Percentiles rank a stretch among this genome's conserved stretches.
These are phyloP conservation scores for Diaporthe sp. DNA, from an alignment of 2,329 filamentous ascomycete genomes.

Conservation along the genomic window DNA sequence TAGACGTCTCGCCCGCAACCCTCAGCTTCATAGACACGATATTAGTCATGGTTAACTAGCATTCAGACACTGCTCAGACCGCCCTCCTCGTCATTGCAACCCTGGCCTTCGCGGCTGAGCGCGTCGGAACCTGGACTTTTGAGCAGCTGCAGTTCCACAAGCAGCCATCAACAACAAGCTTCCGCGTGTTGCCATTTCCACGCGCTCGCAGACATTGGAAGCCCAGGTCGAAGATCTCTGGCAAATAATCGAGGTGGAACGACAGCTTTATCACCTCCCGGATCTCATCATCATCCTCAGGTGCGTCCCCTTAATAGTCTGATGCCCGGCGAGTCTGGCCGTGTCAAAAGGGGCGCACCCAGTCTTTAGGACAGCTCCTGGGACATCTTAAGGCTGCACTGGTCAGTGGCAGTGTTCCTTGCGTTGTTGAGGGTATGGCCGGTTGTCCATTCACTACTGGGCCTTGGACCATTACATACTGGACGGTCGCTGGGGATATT, in stretches of 20 bases:
- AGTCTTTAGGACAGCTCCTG: neutral
- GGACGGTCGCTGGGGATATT: neutral
- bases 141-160: neutral
- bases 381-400: neutral
- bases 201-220: neutral
- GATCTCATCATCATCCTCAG: neutral
- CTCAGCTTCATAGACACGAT: neutral
- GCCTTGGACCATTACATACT: neutral
- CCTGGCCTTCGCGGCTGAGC: neutral
- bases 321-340: neutral
- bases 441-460: neutral
- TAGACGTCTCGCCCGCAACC: neutral
- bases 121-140: neutral
- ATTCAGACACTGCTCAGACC: neutral
- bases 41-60: neutral
- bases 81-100: neutral
- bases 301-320: neutral
- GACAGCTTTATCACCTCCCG: neutral
- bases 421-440: neutral
- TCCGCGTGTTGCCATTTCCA: neutral
- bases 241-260: neutral
- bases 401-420: neutral
- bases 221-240: neutral
- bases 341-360: neutral
- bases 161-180: neutral